Conservation (phyloP, 225 moss, liverwort and hornwort species). For the Pseudisothecium myosuroides region DNA sequence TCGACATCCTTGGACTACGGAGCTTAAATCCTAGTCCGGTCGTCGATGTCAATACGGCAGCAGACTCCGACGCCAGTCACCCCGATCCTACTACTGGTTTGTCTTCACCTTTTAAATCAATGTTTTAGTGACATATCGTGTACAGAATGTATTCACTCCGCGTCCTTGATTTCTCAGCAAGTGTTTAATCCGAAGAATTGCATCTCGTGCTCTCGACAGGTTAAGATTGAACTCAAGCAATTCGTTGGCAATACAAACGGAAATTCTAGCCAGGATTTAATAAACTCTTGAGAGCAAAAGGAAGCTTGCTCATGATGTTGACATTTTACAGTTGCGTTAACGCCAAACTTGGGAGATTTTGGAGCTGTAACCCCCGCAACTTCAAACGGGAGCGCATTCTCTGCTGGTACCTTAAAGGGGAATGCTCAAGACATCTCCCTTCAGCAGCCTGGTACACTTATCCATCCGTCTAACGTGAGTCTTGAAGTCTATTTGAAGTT, state of each 20-base stretch:
- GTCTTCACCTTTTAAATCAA: background rate
- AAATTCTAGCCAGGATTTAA: background rate
- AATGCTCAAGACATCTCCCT: background rate
- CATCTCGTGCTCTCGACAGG: background rate
- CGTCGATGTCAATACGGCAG: background rate
- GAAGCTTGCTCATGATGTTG: background rate
- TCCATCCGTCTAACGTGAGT: background rate
- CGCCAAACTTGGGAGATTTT: background rate
- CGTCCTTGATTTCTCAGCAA: background rate
- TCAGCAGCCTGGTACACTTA: slow-evolving; percentile 4
- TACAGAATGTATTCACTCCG: background rate
- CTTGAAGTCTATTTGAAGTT: background rate
- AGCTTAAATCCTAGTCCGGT: slow-evolving; percentile 18
- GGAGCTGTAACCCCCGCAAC: background rate
- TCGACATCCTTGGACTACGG: slow-evolving; percentile 43
- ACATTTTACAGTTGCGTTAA: slow-evolving; percentile 4
- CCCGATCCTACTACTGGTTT: slow-evolving; percentile 4
- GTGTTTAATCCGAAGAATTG: background rate
- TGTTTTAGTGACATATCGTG: background rate
- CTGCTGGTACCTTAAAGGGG: background rate
- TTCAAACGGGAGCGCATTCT: background rate
- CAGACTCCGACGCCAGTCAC: background rate
- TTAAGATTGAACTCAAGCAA: background rate
- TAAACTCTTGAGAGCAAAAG: background rate
- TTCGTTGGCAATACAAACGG: background rate